Conservation (phyloP, 1,284 basidiomycete genomes). For the Cystobasidium slooffiae region DNA sequence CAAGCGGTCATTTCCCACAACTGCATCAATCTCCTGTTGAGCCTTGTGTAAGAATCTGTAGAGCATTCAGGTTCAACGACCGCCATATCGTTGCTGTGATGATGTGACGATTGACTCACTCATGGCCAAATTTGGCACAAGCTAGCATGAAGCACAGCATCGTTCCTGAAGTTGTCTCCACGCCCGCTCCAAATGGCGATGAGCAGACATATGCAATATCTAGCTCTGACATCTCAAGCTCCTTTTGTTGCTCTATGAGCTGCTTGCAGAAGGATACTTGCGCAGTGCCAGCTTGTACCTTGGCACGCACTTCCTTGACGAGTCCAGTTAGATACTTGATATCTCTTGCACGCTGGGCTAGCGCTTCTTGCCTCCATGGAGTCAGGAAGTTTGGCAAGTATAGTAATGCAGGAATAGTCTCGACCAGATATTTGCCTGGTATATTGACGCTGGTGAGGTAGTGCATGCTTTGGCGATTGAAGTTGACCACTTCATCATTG, state of each 20-base stretch:
- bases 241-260: slow-evolving; percentile 58
- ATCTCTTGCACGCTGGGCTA: slow-evolving; percentile 59
- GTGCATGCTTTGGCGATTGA: slow-evolving; percentile 43
- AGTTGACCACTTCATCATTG: slow-evolving; percentile 44
- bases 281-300: slow-evolving; percentile 60
- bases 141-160: slow-evolving; percentile 46
- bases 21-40: slow-evolving; percentile 44
- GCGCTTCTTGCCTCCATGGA: slow-evolving; percentile 14
- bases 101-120: slow-evolving; percentile 57
- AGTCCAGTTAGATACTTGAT: slow-evolving; percentile 60
- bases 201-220: slow-evolving; percentile 62
- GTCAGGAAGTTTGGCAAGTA: slow-evolving; percentile 58
- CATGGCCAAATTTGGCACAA: slow-evolving; percentile 45
- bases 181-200: slow-evolving; percentile 63
- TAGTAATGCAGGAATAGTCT: slow-evolving; percentile 63
- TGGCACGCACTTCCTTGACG: slow-evolving; percentile 61
- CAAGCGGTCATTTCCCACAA: slow-evolving; percentile 56
- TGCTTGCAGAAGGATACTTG: slow-evolving; percentile 61
- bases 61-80: too few species aligned
- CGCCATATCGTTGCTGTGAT: too few species aligned
- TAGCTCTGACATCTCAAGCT: slow-evolving; percentile 61
- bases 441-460: slow-evolving; percentile 54
- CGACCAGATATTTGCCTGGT: slow-evolving; percentile 64
- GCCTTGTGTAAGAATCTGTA: slow-evolving; percentile 56
- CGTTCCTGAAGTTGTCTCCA: slow-evolving; percentile 58